Conservation (phyloP, 2,329 filamentous ascomycete genomes). For the Kalaharituber pfeilii region DNA sequence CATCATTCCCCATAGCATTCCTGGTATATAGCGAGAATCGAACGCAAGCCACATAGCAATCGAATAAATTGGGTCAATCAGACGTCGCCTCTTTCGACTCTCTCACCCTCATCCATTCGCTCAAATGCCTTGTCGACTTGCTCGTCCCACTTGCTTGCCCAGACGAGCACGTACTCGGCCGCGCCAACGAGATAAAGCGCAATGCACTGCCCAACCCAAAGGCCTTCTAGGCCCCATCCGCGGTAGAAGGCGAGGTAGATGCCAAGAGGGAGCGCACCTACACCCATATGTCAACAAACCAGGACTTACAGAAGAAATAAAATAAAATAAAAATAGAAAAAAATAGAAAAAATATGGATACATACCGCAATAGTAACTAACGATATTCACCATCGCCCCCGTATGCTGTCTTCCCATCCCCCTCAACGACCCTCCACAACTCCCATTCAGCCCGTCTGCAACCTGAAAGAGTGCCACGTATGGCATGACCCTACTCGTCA, state of each 20-base stretch:
- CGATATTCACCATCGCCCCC: slow-evolving; percentile 61
- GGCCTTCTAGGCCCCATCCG: slow-evolving; percentile 61
- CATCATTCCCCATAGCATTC: too few relatives aligned
- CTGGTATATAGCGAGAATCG: too few relatives aligned
- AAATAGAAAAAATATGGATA: too few relatives aligned
- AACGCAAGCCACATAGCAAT: too few relatives aligned
- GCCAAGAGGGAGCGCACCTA: slow-evolving; percentile 51
- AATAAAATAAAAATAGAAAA: not conserved
- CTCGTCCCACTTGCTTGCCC: slow-evolving; percentile 56
- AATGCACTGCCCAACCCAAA: slow-evolving; percentile 73
- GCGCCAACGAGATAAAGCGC: slow-evolving; percentile 63
- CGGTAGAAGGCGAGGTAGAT: slow-evolving; percentile 64
- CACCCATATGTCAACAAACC: not conserved
- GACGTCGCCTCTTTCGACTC: slow-evolving; percentile 16
- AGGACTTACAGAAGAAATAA: not conserved
- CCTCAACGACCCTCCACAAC: slow-evolving; percentile 60
- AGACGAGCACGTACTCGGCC: slow-evolving; percentile 64
- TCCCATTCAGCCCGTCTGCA: slow-evolving; percentile 70
- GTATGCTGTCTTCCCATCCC: slow-evolving; percentile 80
- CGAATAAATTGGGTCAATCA: too few relatives aligned
- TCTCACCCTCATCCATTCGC: slow-evolving; percentile 41
- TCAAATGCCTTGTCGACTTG: slow-evolving; percentile 55
- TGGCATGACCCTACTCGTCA: slow-evolving; percentile 64
- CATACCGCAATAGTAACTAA: slow-evolving; percentile 62
- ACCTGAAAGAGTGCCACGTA: slow-evolving; percentile 83